Conservation (phyloP, 2,329 filamentous ascomycete species). For the Coniochaeta ligniaria region DNA sequence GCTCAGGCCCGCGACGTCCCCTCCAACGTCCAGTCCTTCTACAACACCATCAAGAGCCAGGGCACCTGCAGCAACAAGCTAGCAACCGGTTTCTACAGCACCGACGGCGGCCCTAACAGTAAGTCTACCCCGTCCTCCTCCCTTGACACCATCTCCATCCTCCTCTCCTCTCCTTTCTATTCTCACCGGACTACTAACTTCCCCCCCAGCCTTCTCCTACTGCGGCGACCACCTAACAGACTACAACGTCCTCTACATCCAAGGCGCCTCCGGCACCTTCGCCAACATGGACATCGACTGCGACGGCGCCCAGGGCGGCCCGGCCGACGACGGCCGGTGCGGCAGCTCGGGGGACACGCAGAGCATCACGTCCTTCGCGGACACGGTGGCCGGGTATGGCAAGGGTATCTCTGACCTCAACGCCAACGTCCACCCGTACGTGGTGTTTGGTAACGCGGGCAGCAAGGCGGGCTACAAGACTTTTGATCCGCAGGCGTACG, state of each 20-base stretch:
- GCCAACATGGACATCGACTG: constrained; percentile 54
- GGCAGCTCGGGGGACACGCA: constrained; percentile 32
- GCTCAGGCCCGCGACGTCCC: constrained; percentile 13
- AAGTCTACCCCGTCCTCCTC: neutral
- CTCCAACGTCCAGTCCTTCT: constrained; percentile 19
- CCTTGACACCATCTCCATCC: neutral
- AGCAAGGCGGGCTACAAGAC: constrained; percentile 19
- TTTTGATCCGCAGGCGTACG: constrained; percentile 32
- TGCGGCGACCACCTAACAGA: constrained; percentile 32
- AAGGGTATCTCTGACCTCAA: constrained; percentile 36
- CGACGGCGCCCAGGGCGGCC: constrained; percentile 37
- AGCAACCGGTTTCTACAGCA: constrained; percentile 23
- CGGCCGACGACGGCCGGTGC: constrained; percentile 34
- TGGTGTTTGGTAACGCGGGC: constrained; percentile 45
- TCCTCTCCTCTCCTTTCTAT: no score
- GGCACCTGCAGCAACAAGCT: constrained; percentile 21
- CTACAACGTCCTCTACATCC: constrained; percentile 33
- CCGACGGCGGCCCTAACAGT: constrained; percentile 18
- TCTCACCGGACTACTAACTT: no score
- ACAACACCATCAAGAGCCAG: constrained; percentile 20
- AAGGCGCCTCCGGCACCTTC: constrained; percentile 30
- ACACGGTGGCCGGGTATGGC: constrained; percentile 25
- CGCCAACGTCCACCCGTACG: constrained; percentile 42
- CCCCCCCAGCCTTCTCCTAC: constrained; percentile 23
- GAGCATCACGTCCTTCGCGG: constrained; percentile 34